Percentiles rank a stretch among this genome's conserved stretches.
Conservation (phyloP, 2,329 filamentous ascomycete genomes). For the Geosmithia flava region DNA sequence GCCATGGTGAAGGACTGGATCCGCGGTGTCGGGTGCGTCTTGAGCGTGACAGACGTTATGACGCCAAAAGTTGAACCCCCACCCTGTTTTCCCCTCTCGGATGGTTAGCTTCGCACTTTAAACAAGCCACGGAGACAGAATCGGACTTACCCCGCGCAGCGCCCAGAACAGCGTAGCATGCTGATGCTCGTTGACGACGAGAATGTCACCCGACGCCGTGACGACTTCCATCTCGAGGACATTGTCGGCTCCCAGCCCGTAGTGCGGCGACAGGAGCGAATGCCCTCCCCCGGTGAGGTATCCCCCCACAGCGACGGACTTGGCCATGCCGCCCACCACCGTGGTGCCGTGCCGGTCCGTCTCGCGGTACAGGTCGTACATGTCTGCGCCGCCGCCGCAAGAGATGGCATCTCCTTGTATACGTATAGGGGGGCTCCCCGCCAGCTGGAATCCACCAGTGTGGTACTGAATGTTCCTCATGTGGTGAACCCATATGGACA, state of each 20-base stretch:
- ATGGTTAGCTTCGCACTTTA: conserved; percentile 3
- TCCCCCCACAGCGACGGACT: conserved; percentile 46
- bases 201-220: conserved; percentile 33
- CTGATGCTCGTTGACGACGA: conserved; percentile 37
- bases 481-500: conserved; percentile 42
- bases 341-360: conserved; percentile 30
- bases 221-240: conserved; percentile 47
- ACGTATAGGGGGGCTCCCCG: conserved; percentile 19
- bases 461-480: conserved; percentile 25
- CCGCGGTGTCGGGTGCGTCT: conserved; percentile 31
- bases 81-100: conserved; percentile 23
- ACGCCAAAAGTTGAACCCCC: conserved; percentile 50
- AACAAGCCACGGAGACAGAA: conserved; percentile 10
- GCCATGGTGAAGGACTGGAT: conserved; percentile 12
- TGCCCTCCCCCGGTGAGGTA: conserved; percentile 52
- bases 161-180: conserved; percentile 53
- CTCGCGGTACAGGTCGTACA: conserved; percentile 31
- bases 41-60: conserved; percentile 42
- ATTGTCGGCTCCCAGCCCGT: conserved; percentile 51
- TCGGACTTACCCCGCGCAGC: conserved; percentile 33
- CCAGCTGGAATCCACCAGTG: conserved; percentile 24
- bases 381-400: conserved; percentile 38
- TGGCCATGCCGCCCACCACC: conserved; percentile 41
- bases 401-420: conserved; percentile 38
- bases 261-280: conserved; percentile 34